Evolutionary conservation across 305 asterid genomes (phyloP).

Genomic region (Fraxinus floribunda): DNA sequence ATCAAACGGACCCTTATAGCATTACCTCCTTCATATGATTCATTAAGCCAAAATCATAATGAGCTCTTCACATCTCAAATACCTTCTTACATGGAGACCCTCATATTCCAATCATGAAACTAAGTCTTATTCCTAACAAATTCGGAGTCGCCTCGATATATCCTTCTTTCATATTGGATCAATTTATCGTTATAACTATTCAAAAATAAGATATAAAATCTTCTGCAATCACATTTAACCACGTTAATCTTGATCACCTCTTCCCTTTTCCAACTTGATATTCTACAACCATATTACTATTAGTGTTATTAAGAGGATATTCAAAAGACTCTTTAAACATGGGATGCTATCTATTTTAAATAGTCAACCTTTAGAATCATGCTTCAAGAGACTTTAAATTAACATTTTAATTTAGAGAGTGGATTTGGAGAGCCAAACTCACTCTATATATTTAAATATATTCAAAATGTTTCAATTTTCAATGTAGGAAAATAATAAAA

Average conservation of each 20-base stretch:
- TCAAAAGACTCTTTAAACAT: too few species aligned
- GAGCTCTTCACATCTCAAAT: background rate
- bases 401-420: too few species aligned
- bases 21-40: background rate
- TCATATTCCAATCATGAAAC: background rate
- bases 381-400: too few species aligned
- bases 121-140: background rate
- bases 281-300: background rate
- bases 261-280: background rate
- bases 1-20: background rate
- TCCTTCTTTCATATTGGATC: background rate
- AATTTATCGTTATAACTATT: background rate
- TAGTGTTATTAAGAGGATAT: background rate
- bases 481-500: too few species aligned
- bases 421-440: too few species aligned
- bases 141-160: background rate
- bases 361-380: too few species aligned
- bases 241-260: background rate
- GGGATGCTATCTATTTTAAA: too few species aligned
- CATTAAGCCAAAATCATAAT: background rate
- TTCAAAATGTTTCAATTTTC: too few species aligned
- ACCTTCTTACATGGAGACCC: background rate
- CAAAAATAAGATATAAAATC: background rate
- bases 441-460: too few species aligned
- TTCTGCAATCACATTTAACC: background rate